phyloP scores from a whole-genome alignment of 1,284 basidiomycete genomes.

The Cerrena zonata region DNA sequence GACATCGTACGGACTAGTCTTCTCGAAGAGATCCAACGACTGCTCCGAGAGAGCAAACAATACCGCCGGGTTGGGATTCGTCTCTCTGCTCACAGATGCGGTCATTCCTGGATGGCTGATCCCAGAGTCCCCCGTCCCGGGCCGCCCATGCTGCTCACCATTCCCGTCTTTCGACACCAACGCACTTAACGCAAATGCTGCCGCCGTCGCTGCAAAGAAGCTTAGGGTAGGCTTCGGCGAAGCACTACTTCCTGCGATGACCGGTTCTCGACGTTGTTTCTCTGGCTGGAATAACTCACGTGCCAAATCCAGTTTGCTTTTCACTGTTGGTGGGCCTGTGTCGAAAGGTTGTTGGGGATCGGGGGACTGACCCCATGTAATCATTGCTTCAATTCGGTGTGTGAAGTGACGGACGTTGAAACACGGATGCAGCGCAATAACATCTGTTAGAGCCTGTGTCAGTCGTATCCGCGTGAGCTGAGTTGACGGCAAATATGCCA shows the following conservation, averaged over 20 bases:
- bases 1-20: conserved; percentile 38
- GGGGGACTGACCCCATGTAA: conserved; percentile 31
- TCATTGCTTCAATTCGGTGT: conserved; percentile 41
- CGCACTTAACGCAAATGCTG: conserved; percentile 53
- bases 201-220: conserved; percentile 53
- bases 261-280: neutral
- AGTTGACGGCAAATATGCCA: conserved; percentile 36
- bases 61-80: conserved; percentile 27
- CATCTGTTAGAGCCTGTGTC: conserved; percentile 36
- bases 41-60: conserved; percentile 44
- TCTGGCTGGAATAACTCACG: conserved; percentile 29
- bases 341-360: neutral
- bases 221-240: conserved; percentile 41
- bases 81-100: neutral
- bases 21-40: conserved; percentile 38
- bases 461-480: conserved; percentile 33
- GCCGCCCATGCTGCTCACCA: conserved; percentile 7
- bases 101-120: conserved; percentile 6
- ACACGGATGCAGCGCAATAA: conserved; percentile 44
- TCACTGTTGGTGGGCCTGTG: neutral
- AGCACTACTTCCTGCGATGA: conserved; percentile 7
- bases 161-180: conserved; percentile 27
- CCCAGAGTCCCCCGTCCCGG: conserved; percentile 10
- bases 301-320: conserved; percentile 22
- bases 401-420: conserved; percentile 48